Evolutionary conservation across 441 rosid species (phyloP).

Genomic region (Aquilaria agallochum): DNA sequence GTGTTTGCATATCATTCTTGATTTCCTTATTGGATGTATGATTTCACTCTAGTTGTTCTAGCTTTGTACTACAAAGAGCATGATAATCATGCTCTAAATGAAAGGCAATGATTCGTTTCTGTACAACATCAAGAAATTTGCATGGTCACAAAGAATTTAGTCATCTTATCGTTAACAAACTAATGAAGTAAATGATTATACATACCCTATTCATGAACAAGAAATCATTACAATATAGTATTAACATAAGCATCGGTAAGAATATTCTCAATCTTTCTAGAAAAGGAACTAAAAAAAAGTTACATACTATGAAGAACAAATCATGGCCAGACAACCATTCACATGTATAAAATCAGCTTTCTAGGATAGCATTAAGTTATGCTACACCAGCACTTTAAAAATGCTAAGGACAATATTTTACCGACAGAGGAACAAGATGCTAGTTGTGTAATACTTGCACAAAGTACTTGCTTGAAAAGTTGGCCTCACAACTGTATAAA

Average conservation of each 20-base stretch:
- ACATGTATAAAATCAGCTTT: too few species aligned
- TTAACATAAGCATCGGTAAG: background rate
- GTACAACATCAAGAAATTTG: constrained; percentile 11
- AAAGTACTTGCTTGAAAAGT: constrained; percentile 62
- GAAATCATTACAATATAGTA: constrained; percentile 3
- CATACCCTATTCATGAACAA: constrained; percentile 52
- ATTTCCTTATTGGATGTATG: constrained; percentile 35
- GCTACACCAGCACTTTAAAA: background rate
- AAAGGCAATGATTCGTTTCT: constrained; percentile 69
- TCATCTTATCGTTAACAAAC: background rate
- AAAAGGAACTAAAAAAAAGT: background rate
- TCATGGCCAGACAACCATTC: background rate
- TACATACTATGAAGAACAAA: background rate
- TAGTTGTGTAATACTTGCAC: constrained; percentile 92
- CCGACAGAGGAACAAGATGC: constrained; percentile 71
- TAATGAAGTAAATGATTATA: background rate
- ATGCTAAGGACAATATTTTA: constrained; percentile 26
- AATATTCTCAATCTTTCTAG: background rate
- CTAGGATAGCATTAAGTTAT: background rate
- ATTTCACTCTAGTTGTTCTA: constrained; percentile 27
- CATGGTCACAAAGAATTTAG: background rate
- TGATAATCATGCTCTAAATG: constrained; percentile 74
- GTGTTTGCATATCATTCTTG: too few species aligned
- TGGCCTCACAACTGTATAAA: constrained; percentile 67
- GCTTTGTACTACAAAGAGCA: constrained; percentile 44